Conservation (phyloP, 2,329 filamentous ascomycete species). For the Colletotrichum kahawae region DNA sequence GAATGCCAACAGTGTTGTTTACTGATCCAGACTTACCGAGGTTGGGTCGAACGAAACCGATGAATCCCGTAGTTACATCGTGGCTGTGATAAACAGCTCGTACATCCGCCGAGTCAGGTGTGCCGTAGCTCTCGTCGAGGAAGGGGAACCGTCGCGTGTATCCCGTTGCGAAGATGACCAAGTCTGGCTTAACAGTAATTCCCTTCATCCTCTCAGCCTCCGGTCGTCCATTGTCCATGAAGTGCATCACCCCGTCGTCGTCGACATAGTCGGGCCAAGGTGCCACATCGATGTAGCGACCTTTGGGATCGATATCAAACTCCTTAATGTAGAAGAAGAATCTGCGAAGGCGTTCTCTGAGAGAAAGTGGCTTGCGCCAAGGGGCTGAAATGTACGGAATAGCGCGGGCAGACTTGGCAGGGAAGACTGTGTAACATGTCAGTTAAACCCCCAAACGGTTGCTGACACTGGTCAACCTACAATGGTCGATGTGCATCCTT, state of each 20-base stretch:
- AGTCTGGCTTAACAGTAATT: constrained; percentile 35
- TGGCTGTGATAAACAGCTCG: constrained; percentile 53
- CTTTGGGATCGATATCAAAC: constrained; percentile 23
- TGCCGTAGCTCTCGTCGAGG: constrained; percentile 37
- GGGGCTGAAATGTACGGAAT: constrained; percentile 37
- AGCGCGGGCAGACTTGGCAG: constrained; percentile 38
- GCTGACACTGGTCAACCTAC: neutral
- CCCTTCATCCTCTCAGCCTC: constrained; percentile 34
- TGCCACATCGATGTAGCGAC: constrained; percentile 38
- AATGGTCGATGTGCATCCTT: constrained; percentile 21
- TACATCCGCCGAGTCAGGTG: constrained; percentile 52
- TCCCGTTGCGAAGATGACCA: constrained; percentile 41
- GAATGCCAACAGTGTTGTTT: neutral
- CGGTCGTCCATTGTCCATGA: constrained; percentile 31
- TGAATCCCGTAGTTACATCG: constrained; percentile 46
- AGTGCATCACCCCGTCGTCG: constrained; percentile 35
- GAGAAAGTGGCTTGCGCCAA: constrained; percentile 30
- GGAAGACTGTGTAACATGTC: constrained; percentile 29
- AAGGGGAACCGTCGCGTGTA: constrained; percentile 39
- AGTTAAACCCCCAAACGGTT: neutral
- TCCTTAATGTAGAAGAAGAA: constrained; percentile 34
- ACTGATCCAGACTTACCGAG: constrained; percentile 31
- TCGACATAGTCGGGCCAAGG: constrained; percentile 37
- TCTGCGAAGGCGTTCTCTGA: constrained; percentile 34
- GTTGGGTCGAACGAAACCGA: constrained; percentile 52